A percentile compares a stretch with the other conserved stretches of the same genome.
These are phyloP conservation scores for Pelargonium australe DNA, from an alignment of 441 rosid species.

Conservation along the genomic window DNA sequence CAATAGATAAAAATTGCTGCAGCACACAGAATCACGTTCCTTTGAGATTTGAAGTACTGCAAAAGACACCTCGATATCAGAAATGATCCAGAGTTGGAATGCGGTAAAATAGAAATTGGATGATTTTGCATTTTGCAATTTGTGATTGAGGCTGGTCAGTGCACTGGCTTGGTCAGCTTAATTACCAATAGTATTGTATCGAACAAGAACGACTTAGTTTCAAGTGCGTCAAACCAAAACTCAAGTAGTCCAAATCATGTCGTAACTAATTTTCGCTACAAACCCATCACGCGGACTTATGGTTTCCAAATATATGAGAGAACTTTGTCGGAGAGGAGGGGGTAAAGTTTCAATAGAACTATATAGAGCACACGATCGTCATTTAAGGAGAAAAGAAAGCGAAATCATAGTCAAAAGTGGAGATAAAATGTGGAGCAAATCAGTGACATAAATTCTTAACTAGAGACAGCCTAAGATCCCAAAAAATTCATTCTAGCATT, in stretches of 20 bases:
- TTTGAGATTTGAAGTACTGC: conserved; percentile 5
- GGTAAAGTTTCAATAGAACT: neutral
- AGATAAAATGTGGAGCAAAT: too few relatives aligned
- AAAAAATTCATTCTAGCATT: too few relatives aligned
- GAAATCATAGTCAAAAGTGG: neutral
- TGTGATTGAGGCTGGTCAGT: too few relatives aligned
- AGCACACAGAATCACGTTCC: conserved; percentile 1
- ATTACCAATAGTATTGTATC: too few relatives aligned
- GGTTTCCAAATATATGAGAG: neutral
- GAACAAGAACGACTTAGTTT: too few relatives aligned
- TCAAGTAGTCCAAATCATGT: neutral
- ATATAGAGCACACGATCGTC: neutral
- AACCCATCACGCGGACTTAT: neutral
- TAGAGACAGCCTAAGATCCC: too few relatives aligned
- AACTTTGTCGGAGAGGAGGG: neutral
- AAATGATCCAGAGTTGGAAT: too few relatives aligned
- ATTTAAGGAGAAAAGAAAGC: neutral
- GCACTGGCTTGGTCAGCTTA: too few relatives aligned
- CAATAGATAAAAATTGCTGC: neutral
- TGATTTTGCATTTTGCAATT: too few relatives aligned
- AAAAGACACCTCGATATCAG: neutral
- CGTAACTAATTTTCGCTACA: neutral
- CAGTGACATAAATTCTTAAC: too few relatives aligned
- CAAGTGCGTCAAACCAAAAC: too few relatives aligned
- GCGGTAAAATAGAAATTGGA: too few relatives aligned